A percentile compares a stretch with the other conserved stretches of the same genome.
These are phyloP conservation scores for Wallacemonas sp. DNA, from an alignment of 208 protist species.

Conservation along the genomic window DNA sequence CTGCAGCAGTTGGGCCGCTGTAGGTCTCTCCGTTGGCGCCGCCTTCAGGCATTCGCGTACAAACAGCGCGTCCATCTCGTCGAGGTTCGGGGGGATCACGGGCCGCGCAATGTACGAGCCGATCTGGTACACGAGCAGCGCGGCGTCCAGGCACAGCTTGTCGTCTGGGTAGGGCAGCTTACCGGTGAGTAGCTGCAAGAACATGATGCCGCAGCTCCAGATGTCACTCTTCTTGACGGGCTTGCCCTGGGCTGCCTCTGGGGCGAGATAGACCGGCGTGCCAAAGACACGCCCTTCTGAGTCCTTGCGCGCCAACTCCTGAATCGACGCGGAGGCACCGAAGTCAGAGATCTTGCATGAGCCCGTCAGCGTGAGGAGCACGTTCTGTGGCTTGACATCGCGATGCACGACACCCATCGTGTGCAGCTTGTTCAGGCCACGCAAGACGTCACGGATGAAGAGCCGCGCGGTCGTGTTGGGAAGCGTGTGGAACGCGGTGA, in stretches of 20 bases:
- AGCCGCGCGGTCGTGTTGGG: constrained; percentile 60
- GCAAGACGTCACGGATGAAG: constrained; percentile 85
- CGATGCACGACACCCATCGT: constrained; percentile 82
- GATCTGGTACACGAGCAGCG: constrained; percentile 81
- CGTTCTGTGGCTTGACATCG: constrained; percentile 93
- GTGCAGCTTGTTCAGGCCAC: constrained; percentile 85
- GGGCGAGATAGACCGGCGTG: constrained; percentile 88
- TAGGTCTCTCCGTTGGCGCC: constrained; percentile 54
- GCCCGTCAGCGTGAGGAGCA: constrained; percentile 77
- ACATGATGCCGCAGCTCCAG: constrained; percentile 89
- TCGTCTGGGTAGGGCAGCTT: constrained; percentile 68
- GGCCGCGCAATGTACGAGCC: constrained; percentile 62
- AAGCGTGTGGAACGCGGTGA: constrained; percentile 71
- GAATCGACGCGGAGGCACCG: constrained; percentile 75
- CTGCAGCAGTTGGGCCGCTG: constrained; percentile 58
- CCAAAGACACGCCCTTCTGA: constrained; percentile 61
- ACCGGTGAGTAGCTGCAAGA: constrained; percentile 84
- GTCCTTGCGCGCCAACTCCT: constrained; percentile 67
- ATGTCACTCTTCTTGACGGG: constrained; percentile 80
- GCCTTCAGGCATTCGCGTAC: constrained; percentile 60
- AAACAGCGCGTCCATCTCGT: constrained; percentile 72
- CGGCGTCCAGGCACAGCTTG: constrained; percentile 44
- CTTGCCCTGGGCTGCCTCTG: constrained; percentile 77
- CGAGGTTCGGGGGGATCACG: constrained; percentile 53
- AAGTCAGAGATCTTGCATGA: constrained; percentile 93